phyloP scores from a whole-genome alignment of 345 rosid genomes.

The Tarenaya hassleriana region DNA sequence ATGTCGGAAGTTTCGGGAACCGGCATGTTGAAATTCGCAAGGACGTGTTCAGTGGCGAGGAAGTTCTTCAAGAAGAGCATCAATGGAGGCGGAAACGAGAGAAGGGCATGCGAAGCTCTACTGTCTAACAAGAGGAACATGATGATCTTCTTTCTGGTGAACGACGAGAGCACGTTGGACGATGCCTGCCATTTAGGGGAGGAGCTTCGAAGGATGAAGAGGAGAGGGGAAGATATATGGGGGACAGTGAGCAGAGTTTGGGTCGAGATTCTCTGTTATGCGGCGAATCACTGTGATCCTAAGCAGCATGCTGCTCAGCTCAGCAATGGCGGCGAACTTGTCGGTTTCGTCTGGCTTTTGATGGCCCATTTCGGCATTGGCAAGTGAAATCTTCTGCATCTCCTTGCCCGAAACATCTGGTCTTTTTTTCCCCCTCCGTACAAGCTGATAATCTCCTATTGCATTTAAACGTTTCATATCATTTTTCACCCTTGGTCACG shows the following conservation, averaged over 20 bases:
- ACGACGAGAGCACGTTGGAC: constrained; percentile 47
- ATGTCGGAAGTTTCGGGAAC: constrained; percentile 44
- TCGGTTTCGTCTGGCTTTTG: constrained; percentile 52
- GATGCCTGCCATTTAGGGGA: constrained; percentile 47
- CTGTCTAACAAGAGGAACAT: neutral
- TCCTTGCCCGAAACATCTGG: no score
- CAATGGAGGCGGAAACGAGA: neutral
- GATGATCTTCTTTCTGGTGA: constrained; percentile 27
- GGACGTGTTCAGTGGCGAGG: constrained; percentile 39
- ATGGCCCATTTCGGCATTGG: constrained; percentile 74
- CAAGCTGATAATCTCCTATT: no score
- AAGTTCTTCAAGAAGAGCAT: constrained; percentile 31
- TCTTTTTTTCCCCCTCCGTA: no score
- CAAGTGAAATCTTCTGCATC: no score
- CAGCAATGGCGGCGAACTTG: constrained; percentile 53
- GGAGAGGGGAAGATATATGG: constrained; percentile 33
- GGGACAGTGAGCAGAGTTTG: constrained; percentile 39
- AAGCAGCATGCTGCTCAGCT: constrained; percentile 51
- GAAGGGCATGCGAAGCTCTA: constrained; percentile 20
- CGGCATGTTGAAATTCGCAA: constrained; percentile 38
- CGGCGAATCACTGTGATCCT: constrained; percentile 47
- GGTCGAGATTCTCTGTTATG: constrained; percentile 51
- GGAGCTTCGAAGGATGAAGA: constrained; percentile 21
- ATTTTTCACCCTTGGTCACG: no score
- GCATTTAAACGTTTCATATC: no score